Conservation (phyloP, 1,284 basidiomycete species). For the Exobasidium rhododendri region DNA sequence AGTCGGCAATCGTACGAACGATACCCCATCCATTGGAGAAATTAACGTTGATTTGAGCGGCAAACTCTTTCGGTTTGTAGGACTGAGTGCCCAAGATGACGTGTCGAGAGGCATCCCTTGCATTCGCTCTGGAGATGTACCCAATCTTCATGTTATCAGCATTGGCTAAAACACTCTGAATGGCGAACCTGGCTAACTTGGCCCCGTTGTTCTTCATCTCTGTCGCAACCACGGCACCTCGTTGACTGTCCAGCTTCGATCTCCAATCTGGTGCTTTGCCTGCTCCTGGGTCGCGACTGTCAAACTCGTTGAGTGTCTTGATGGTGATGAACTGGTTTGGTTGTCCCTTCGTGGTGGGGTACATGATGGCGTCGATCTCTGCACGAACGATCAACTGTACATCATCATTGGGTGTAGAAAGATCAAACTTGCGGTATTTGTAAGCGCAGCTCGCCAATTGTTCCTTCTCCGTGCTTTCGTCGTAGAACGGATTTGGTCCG, state of each 20-base stretch:
- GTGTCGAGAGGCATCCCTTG: conserved; percentile 91
- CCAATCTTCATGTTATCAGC: conserved; percentile 98
- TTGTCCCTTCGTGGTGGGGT: conserved; percentile 57
- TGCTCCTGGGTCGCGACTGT: conserved; percentile 81
- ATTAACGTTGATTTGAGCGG: conserved; percentile 90
- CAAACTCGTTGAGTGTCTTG: conserved; percentile 95
- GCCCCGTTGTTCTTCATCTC: conserved; percentile 99
- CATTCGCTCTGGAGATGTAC: conserved; percentile 83
- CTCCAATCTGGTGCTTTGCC: conserved; percentile 97
- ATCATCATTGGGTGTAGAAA: conserved; percentile 81
- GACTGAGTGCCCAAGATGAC: conserved; percentile 92
- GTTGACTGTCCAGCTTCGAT: conserved; percentile 87
- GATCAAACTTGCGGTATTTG: conserved; percentile 92
- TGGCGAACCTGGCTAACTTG: conserved; percentile 96
- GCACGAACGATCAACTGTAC: conserved; percentile 89
- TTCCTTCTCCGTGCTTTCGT: conserved; percentile 81
- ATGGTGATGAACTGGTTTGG: conserved; percentile 63
- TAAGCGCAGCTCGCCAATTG: conserved; percentile 93
- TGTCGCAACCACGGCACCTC: conserved; percentile 95
- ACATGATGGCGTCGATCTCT: conserved; percentile 83
- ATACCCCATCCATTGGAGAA: conserved; percentile 98
- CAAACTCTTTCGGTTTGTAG: conserved; percentile 90
- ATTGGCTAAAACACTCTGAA: conserved; percentile 91
- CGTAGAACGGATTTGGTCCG: conserved; percentile 74
- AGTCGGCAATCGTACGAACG: conserved; percentile 60